A percentile compares a stretch with the other conserved stretches of the same genome.
Evolutionary conservation across 2,329 filamentous ascomycete genomes (phyloP).

Genomic region (Fusarium acutatum): DNA sequence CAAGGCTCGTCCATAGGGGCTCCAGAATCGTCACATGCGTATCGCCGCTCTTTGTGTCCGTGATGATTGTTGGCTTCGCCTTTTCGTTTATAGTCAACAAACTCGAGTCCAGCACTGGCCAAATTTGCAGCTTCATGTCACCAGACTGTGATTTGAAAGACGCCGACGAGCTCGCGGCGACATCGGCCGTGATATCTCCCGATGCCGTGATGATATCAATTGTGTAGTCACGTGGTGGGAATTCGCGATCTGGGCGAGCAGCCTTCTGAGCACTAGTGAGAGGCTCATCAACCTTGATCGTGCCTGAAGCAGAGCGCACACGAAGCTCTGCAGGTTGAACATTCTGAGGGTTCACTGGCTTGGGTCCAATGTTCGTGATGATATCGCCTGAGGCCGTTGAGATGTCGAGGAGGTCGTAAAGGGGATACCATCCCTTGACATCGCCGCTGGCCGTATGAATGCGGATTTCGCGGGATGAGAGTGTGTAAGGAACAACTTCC

Average conservation of each 20-base stretch:
- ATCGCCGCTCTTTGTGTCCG: constrained; percentile 55
- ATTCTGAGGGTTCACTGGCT: constrained; percentile 46
- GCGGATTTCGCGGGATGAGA: constrained; percentile 54
- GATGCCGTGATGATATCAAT: constrained; percentile 56
- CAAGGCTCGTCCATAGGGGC: constrained; percentile 51
- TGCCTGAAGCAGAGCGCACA: constrained; percentile 55
- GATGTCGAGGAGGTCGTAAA: constrained; percentile 59
- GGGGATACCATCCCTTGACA: constrained; percentile 59
- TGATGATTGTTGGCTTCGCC: constrained; percentile 47
- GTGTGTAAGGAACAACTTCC: constrained; percentile 46
- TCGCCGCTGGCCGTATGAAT: constrained; percentile 54
- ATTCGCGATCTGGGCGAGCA: constrained; percentile 27
- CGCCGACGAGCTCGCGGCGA: constrained; percentile 51
- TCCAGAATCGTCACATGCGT: constrained; percentile 53
- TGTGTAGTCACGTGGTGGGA: constrained; percentile 59
- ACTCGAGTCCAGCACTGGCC: constrained; percentile 52
- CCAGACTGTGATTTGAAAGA: constrained; percentile 53
- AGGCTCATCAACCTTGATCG: constrained; percentile 53
- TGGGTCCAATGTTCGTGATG: constrained; percentile 51
- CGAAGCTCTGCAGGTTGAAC: constrained; percentile 53
- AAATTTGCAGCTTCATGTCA: constrained; percentile 50
- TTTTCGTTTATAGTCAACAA: constrained; percentile 8
- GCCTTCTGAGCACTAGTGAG: constrained; percentile 39
- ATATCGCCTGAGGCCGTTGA: constrained; percentile 56
- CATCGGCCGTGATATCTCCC: constrained; percentile 51